A percentile compares a stretch with the other conserved stretches of the same genome.
Evolutionary conservation across 225 moss, liverwort and hornwort species (phyloP).

Genomic region (Bryum argenteum): DNA sequence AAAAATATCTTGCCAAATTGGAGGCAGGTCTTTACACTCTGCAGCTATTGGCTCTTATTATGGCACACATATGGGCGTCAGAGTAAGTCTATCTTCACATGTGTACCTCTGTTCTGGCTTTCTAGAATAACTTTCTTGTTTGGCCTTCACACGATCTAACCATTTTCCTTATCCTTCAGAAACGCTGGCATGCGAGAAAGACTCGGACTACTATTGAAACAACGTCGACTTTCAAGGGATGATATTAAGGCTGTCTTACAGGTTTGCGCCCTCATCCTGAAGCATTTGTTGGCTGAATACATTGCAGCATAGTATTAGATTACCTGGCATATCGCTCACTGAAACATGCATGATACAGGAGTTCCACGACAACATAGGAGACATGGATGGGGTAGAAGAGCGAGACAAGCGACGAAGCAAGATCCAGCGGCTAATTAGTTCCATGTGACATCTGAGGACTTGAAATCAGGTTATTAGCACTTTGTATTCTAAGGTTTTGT

Average conservation of each 20-base stretch:
- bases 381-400: slow-evolving; percentile 82
- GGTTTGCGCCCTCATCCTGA: slow-evolving; percentile 40
- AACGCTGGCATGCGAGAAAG: slow-evolving; percentile 85
- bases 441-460: slow-evolving; percentile 53
- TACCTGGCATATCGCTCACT: neutral
- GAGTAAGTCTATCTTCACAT: slow-evolving; percentile 62
- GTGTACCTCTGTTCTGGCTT: neutral
- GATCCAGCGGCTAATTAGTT: slow-evolving; percentile 75
- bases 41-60: slow-evolving; percentile 85
- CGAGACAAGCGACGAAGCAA: slow-evolving; percentile 82
- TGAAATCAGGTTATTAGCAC: slow-evolving; percentile 23
- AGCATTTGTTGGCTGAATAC: slow-evolving; percentile 13
- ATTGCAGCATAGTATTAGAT: slow-evolving; percentile 9
- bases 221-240: slow-evolving; percentile 75
- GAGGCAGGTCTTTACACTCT: slow-evolving; percentile 95
- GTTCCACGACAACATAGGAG: slow-evolving; percentile 87
- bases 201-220: slow-evolving; percentile 81
- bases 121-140: neutral
- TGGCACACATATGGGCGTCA: slow-evolving; percentile 86
- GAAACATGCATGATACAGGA: slow-evolving; percentile 52
- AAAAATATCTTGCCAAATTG: slow-evolving; percentile 85
- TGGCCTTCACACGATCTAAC: slow-evolving; percentile 25
- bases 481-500: slow-evolving; percentile 75
- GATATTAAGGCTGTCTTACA: slow-evolving; percentile 81
- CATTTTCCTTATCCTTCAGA: slow-evolving; percentile 44